phyloP scores from a whole-genome alignment of 352 stramenopile species.

The Phytopythium sindhum region DNA sequence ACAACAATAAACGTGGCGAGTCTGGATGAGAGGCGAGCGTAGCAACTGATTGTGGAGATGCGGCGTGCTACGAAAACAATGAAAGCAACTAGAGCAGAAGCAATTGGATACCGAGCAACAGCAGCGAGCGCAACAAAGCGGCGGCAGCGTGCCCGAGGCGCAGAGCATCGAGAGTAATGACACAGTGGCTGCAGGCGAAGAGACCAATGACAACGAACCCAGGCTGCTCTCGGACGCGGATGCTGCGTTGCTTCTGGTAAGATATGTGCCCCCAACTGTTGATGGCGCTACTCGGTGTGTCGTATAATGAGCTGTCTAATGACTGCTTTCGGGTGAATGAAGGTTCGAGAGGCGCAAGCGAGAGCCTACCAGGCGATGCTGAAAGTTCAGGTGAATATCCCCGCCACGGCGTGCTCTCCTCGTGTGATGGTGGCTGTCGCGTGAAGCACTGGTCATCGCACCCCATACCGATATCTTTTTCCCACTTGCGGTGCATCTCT shows the following conservation, averaged over 20 bases:
- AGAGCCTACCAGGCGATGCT: conserved; percentile 25
- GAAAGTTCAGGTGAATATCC: conserved; percentile 14
- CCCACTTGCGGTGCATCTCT: background rate
- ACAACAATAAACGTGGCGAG: background rate
- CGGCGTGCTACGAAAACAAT: background rate
- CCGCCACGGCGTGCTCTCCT: background rate
- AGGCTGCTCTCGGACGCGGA: conserved; percentile 7
- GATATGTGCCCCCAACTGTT: background rate
- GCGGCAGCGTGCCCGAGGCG: background rate
- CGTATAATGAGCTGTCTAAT: background rate
- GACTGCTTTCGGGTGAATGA: background rate
- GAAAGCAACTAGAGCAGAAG: background rate
- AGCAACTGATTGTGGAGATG: background rate
- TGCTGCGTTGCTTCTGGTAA: conserved; percentile 15
- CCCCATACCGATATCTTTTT: conserved; percentile 8
- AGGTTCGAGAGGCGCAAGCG: conserved; percentile 24
- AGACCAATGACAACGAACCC: background rate
- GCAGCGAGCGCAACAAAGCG: background rate
- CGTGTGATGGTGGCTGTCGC: background rate
- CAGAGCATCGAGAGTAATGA: background rate
- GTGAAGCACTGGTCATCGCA: background rate
- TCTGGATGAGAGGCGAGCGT: background rate
- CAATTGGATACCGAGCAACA: background rate
- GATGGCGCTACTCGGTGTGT: background rate
- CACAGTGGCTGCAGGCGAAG: background rate